Evolutionary conservation across 2,329 filamentous ascomycete genomes (phyloP).

Genomic region (Ceratocystis eucalypticola): DNA sequence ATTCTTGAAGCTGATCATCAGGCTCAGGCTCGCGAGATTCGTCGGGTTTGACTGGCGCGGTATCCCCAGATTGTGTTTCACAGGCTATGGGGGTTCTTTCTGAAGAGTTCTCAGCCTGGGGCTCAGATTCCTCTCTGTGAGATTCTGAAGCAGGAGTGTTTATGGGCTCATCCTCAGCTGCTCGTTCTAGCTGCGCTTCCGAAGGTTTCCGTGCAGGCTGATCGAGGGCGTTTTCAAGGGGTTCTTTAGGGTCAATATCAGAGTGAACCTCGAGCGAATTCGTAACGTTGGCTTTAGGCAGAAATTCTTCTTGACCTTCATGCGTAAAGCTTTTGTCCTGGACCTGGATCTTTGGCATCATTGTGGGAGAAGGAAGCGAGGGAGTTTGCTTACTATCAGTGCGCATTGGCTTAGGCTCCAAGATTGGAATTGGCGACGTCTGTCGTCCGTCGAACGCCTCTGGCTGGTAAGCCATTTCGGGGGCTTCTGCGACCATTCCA

Average conservation of each 20-base stretch:
- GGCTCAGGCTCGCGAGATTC: neutral
- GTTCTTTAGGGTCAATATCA: conserved; percentile 7
- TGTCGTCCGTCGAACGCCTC: neutral
- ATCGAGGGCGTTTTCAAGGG: neutral
- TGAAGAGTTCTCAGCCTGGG: neutral
- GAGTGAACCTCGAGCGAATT: neutral
- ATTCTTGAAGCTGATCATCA: neutral
- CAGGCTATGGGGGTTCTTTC: neutral
- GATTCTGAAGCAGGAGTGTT: neutral
- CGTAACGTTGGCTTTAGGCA: neutral
- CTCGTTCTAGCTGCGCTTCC: neutral
- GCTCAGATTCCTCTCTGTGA: neutral
- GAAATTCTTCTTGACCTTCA: neutral
- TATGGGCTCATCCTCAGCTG: neutral
- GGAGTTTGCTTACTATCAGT: conserved; percentile 9
- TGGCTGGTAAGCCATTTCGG: neutral
- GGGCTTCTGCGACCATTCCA: neutral
- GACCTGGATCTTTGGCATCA: conserved; percentile 6
- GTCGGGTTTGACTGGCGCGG: neutral
- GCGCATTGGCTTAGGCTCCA: conserved; percentile 2
- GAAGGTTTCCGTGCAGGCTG: neutral
- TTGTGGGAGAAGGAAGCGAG: neutral
- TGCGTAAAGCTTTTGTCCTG: neutral
- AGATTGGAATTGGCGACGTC: neutral
- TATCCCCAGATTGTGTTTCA: neutral